Evolutionary conservation across 371 early-diverging fungal genomes (phyloP).

Genomic region (Mortierella sp.): DNA sequence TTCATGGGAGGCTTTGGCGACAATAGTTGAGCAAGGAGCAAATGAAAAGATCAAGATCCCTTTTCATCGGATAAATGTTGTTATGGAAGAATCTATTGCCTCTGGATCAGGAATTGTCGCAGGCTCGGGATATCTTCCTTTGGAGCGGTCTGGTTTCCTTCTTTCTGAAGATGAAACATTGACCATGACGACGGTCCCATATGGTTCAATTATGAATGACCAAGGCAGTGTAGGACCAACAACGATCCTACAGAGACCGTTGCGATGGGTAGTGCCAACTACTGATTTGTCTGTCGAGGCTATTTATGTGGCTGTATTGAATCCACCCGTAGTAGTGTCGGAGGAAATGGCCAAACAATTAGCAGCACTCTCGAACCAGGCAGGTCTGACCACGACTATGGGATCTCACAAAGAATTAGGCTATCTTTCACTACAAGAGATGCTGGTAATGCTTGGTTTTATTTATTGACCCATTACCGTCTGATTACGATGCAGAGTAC

Average conservation of each 20-base stretch:
- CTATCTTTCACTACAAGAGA: constrained; percentile 45
- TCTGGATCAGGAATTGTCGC: constrained; percentile 23
- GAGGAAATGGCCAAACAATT: constrained; percentile 45
- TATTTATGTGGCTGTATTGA: constrained; percentile 37
- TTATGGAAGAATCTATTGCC: constrained; percentile 40
- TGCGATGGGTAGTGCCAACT: constrained; percentile 48
- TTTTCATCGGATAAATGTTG: constrained; percentile 39
- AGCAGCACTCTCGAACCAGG: constrained; percentile 46
- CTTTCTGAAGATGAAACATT: constrained; percentile 33
- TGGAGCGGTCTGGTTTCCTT: constrained; percentile 29
- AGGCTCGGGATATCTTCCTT: constrained; percentile 32
- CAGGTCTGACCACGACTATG: constrained; percentile 45
- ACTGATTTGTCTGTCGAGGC: constrained; percentile 38
- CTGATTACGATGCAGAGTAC: too few relatives aligned
- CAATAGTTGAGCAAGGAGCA: constrained; percentile 54
- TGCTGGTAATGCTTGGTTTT: constrained; percentile 29
- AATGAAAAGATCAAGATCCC: constrained; percentile 50
- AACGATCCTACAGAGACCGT: constrained; percentile 39
- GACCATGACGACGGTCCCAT: constrained; percentile 26
- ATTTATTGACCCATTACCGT: too few relatives aligned
- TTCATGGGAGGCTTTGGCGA: constrained; percentile 56
- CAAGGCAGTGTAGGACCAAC: constrained; percentile 41
- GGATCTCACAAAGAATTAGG: constrained; percentile 38
- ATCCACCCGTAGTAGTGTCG: constrained; percentile 43
- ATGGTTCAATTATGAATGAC: constrained; percentile 52